Percentiles rank a stretch among this genome's conserved stretches.
Evolutionary conservation across 2,329 filamentous ascomycete species (phyloP).

Genomic region (Fusarium armeniacum): DNA sequence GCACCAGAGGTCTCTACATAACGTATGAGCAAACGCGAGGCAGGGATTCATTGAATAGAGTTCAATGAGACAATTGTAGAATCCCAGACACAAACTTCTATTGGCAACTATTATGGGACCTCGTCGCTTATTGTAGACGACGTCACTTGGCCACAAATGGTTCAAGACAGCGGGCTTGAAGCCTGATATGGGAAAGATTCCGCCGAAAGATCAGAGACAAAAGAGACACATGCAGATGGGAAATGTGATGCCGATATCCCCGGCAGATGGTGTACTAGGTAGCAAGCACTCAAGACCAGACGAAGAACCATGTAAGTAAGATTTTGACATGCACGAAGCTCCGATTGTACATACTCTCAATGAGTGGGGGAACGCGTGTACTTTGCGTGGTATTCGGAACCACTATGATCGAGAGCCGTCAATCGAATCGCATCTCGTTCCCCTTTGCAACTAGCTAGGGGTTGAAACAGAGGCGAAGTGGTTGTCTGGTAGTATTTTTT

Average conservation of each 20-base stretch:
- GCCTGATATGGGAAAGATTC: constrained; percentile 25
- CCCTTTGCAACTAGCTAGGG: constrained; percentile 21
- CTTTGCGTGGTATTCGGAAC: constrained; percentile 19
- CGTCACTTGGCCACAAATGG: constrained; percentile 38
- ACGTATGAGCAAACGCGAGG: constrained; percentile 28
- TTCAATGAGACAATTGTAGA: constrained; percentile 31
- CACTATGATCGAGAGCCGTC: constrained; percentile 17
- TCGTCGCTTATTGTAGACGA: constrained; percentile 27
- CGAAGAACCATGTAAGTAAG: constrained; percentile 41
- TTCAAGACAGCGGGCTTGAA: constrained; percentile 34
- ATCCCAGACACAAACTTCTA: constrained; percentile 32
- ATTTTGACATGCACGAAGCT: constrained; percentile 34
- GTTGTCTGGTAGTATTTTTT: constrained; percentile 24
- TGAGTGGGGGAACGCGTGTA: constrained; percentile 25
- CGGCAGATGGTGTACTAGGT: constrained; percentile 43
- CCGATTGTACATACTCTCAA: constrained; percentile 18
- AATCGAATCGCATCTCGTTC: constrained; percentile 15
- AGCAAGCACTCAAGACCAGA: constrained; percentile 36
- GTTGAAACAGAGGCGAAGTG: constrained; percentile 38
- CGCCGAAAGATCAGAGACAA: constrained; percentile 45
- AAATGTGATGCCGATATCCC: constrained; percentile 45
- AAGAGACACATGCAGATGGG: constrained; percentile 45
- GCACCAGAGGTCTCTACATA: constrained; percentile 10
- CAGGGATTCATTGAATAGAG: constrained; percentile 26
- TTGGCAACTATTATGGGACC: constrained; percentile 25